These are phyloP conservation scores for Trichoderma sp. DNA, from an alignment of 2,329 filamentous ascomycete genomes.

Conservation along the genomic window DNA sequence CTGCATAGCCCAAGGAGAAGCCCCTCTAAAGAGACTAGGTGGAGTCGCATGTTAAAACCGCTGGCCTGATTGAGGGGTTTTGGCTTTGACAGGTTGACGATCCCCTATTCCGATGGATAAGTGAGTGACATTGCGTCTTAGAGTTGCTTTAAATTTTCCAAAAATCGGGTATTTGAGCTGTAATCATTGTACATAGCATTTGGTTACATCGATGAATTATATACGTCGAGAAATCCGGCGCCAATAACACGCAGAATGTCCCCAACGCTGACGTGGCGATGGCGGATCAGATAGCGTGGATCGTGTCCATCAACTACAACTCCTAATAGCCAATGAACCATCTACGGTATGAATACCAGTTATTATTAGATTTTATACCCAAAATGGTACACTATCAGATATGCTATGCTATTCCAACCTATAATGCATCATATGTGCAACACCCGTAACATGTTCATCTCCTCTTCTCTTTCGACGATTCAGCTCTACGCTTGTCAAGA, in stretches of 20 bases:
- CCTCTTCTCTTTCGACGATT: constrained; percentile 3
- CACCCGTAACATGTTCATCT: constrained; percentile 16
- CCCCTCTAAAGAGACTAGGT: constrained; percentile 5
- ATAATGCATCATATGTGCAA: neutral
- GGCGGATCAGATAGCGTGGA: neutral
- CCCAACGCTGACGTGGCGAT: neutral
- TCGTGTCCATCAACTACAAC: neutral
- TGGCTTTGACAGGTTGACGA: neutral
- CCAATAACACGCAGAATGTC: neutral
- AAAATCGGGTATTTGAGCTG: neutral
- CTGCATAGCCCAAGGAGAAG: neutral
- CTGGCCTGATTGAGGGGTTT: neutral
- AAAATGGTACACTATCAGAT: neutral
- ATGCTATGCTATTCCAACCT: neutral
- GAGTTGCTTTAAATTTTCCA: neutral
- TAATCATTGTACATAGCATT: neutral
- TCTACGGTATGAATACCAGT: neutral
- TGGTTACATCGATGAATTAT: neutral
- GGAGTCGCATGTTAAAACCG: constrained; percentile 1
- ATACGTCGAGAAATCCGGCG: neutral
- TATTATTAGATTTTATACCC: neutral
- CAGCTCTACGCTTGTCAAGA: constrained; percentile 37
- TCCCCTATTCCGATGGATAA: neutral
- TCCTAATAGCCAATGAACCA: neutral
- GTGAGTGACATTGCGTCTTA: neutral